Evolutionary conservation across 371 early-diverging fungal genomes (phyloP).

Genomic region (Rhizopus stolonifer): DNA sequence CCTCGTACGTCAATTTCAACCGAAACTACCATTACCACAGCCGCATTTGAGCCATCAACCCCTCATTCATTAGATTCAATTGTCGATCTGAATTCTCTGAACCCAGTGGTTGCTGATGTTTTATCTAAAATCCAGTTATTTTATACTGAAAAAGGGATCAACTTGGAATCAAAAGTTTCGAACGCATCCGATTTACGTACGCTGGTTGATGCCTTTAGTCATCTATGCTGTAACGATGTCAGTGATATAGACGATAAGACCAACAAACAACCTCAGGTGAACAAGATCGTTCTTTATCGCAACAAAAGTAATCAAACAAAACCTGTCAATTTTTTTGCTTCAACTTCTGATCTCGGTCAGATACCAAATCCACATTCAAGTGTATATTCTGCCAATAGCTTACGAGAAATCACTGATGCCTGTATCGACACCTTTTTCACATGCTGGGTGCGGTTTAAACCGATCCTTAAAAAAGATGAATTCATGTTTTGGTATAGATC

Average conservation of each 20-base stretch:
- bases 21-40: slow-evolving; percentile 2
- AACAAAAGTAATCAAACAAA: slow-evolving; percentile 28
- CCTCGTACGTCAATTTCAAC: not conserved
- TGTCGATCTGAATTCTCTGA: slow-evolving; percentile 5
- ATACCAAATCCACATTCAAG: slow-evolving; percentile 27
- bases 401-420: slow-evolving; percentile 27
- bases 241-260: slow-evolving; percentile 11
- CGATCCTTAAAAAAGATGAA: slow-evolving; percentile 28
- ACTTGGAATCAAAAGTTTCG: slow-evolving; percentile 35
- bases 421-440: slow-evolving; percentile 35
- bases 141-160: slow-evolving; percentile 33
- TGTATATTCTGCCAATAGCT: slow-evolving; percentile 11
- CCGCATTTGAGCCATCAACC: slow-evolving; percentile 1
- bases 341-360: slow-evolving; percentile 21
- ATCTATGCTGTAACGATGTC: slow-evolving; percentile 20
- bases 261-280: not conserved
- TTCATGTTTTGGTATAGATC: slow-evolving; percentile 34
- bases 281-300: slow-evolving; percentile 22
- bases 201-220: slow-evolving; percentile 31
- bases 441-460: slow-evolving; percentile 37
- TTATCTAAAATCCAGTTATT: slow-evolving; percentile 30
- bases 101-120: slow-evolving; percentile 7
- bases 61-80: slow-evolving; percentile 11
- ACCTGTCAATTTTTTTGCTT: slow-evolving; percentile 33
- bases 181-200: slow-evolving; percentile 33